Evolutionary conservation across 805 yeast genomes (phyloP).

Genomic region (Teunomyces tritomae): DNA sequence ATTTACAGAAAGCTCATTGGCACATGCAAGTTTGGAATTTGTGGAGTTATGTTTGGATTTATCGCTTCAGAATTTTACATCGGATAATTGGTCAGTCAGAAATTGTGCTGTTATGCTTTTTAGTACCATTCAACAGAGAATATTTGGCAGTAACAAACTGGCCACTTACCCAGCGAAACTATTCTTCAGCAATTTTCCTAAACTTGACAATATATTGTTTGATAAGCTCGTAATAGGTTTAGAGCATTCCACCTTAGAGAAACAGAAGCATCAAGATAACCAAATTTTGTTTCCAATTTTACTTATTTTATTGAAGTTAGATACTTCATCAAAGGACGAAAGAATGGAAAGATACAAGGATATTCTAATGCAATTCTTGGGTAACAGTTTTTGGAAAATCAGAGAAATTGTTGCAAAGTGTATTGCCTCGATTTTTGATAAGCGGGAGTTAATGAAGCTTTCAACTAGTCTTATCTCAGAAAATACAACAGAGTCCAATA

Average conservation of each 20-base stretch:
- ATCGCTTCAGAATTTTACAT: slow-evolving; percentile 61
- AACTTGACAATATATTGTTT: slow-evolving; percentile 50
- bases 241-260: slow-evolving; percentile 6
- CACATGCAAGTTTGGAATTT: slow-evolving; percentile 48
- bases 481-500: slow-evolving; percentile 6
- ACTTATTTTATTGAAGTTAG: slow-evolving; percentile 66
- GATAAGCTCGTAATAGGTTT: slow-evolving; percentile 29
- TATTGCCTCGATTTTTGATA: slow-evolving; percentile 46
- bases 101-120: slow-evolving; percentile 94
- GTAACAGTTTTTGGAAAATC: slow-evolving; percentile 69
- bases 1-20: slow-evolving; percentile 67
- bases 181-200: slow-evolving; percentile 66
- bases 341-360: slow-evolving; percentile 52
- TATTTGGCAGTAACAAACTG: slow-evolving; percentile 62
- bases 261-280: slow-evolving; percentile 27
- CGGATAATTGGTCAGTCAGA: slow-evolving; percentile 78
- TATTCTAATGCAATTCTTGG: slow-evolving; percentile 38
- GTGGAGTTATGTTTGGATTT: slow-evolving; percentile 58
- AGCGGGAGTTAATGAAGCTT: slow-evolving; percentile 10
- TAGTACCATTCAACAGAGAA: slow-evolving; percentile 73
- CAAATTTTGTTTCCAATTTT: slow-evolving; percentile 76
- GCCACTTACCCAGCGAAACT: slow-evolving; percentile 52
- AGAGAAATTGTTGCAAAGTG: slow-evolving; percentile 84
- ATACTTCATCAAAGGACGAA: slow-evolving; percentile 50
- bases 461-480: slow-evolving; percentile 4